These are phyloP conservation scores for Rhododendron henanense DNA, from an alignment of 148 eudicot genomes.

Conservation along the genomic window DNA sequence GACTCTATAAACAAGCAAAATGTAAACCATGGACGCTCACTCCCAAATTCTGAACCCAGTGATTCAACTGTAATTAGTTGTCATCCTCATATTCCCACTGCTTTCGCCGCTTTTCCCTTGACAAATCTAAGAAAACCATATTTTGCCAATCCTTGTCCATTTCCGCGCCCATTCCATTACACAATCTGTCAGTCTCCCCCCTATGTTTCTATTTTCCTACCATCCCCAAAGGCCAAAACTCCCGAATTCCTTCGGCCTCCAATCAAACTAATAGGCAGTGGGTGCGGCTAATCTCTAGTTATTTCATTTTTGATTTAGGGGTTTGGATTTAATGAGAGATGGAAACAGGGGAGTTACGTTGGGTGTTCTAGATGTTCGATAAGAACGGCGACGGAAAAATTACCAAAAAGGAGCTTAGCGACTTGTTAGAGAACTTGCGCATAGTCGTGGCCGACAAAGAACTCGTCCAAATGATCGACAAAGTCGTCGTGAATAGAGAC, in stretches of 20 bases:
- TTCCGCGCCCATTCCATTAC: background rate
- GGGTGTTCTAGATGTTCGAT: constrained; percentile 82
- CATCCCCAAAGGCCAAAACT: background rate
- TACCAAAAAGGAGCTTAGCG: constrained; percentile 54
- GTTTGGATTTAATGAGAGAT: constrained; percentile 12
- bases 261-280: background rate
- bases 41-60: background rate
- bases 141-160: background rate
- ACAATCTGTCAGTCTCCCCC: too few species aligned
- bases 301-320: background rate
- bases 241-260: background rate
- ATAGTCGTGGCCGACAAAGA: constrained; percentile 68
- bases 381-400: constrained; percentile 70
- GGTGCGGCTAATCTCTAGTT: background rate
- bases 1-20: background rate
- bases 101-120: background rate
- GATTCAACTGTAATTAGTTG: background rate
- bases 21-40: too few species aligned
- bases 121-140: background rate
- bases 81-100: background rate
- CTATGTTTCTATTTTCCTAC: background rate
- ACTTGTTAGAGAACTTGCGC: constrained; percentile 58
- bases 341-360: constrained; percentile 59
- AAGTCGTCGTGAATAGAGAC: constrained; percentile 46
- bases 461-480: constrained; percentile 64